Conservation (phyloP, 495 filamentous ascomycete species). For the Aspergillus campestris region DNA sequence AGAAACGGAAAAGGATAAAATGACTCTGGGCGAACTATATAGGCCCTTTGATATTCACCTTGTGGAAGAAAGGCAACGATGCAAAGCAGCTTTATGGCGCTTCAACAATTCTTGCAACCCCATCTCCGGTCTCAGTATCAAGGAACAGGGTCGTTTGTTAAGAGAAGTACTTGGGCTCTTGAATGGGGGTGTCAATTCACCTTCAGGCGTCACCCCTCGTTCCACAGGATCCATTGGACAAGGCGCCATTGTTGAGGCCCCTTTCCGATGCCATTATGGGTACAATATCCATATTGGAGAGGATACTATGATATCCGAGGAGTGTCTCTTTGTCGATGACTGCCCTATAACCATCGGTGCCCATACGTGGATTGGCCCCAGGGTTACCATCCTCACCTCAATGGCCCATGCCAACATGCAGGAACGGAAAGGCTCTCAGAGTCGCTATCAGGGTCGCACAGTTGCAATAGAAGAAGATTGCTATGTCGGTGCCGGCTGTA, state of each 20-base stretch:
- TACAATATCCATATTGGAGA: constrained; percentile 89
- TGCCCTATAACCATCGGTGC: constrained; percentile 66
- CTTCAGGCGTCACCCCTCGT: constrained; percentile 27
- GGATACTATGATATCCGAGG: constrained; percentile 75
- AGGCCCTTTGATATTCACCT: constrained; percentile 70
- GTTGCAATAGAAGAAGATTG: constrained; percentile 84
- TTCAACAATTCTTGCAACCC: constrained; percentile 89
- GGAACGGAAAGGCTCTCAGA: constrained; percentile 63
- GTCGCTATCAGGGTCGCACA: constrained; percentile 59
- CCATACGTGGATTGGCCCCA: constrained; percentile 71
- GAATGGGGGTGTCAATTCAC: constrained; percentile 38
- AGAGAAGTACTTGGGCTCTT: constrained; percentile 55
- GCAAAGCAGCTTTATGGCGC: constrained; percentile 72
- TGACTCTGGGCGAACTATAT: constrained; percentile 78
- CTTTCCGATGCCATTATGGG: constrained; percentile 91
- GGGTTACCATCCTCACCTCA: constrained; percentile 77
- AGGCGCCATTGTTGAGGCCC: constrained; percentile 73
- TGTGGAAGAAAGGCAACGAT: constrained; percentile 77
- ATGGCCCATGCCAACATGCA: constrained; percentile 70
- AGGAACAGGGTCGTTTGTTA: constrained; percentile 75
- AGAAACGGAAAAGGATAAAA: constrained; percentile 87
- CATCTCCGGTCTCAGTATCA: constrained; percentile 60
- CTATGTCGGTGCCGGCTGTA: constrained; percentile 79
- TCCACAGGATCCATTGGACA: constrained; percentile 58
- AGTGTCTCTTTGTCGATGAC: constrained; percentile 82